Percentiles rank a stretch among this genome's conserved stretches.
Conservation (phyloP, 345 rosid species). For the Trapa incisa region DNA sequence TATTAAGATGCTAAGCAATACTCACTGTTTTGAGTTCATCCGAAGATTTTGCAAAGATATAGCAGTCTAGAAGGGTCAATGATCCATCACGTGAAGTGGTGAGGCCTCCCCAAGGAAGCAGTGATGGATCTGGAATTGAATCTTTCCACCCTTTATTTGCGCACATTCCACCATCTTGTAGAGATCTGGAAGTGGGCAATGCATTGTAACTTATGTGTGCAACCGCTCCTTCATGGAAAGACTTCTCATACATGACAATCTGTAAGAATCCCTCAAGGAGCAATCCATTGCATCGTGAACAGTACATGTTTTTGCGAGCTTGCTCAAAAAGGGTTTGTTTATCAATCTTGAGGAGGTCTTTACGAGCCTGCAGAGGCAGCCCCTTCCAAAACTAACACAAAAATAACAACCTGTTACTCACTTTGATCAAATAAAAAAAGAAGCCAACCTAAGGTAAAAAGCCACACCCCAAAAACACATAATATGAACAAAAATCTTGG, state of each 20-base stretch:
- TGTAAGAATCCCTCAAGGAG: constrained; percentile 74
- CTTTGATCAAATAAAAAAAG: neutral
- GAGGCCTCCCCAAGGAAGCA: constrained; percentile 95
- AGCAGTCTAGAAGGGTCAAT: constrained; percentile 71
- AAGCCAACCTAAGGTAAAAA: neutral
- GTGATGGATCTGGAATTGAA: constrained; percentile 60
- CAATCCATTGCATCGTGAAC: constrained; percentile 88
- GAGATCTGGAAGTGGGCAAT: constrained; percentile 26
- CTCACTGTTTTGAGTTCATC: constrained; percentile 69
- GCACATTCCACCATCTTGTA: constrained; percentile 23
- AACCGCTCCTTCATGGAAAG: constrained; percentile 46
- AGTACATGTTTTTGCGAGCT: constrained; percentile 93
- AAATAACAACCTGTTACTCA: constrained; percentile 11
- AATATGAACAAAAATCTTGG: neutral
- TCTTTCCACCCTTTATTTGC: constrained; percentile 32
- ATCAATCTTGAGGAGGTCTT: constrained; percentile 68
- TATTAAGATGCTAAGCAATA: constrained; percentile 8
- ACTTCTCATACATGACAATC: constrained; percentile 67
- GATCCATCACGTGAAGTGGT: constrained; percentile 66
- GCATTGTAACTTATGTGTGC: constrained; percentile 24
- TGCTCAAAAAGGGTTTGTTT: constrained; percentile 83
- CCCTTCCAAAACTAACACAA: constrained; percentile 73
- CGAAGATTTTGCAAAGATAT: constrained; percentile 53
- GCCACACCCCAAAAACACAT: neutral
- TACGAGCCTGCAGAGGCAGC: constrained; percentile 44